Conservation (phyloP, 495 filamentous ascomycete genomes). For the Neurospora intermedia region DNA sequence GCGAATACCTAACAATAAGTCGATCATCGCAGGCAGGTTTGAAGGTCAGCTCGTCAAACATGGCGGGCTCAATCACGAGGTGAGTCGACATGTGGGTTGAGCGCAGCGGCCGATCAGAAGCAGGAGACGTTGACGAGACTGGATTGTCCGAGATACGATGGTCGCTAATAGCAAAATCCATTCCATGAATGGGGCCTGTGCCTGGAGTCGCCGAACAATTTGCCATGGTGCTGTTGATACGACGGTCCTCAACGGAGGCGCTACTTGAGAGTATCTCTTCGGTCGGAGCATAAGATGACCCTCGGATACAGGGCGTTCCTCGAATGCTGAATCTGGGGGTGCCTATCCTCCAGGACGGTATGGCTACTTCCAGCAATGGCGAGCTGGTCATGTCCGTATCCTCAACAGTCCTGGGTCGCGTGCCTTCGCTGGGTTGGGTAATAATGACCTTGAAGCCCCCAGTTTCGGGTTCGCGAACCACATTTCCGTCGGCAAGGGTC, state of each 20-base stretch:
- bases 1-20: slow-evolving; percentile 74
- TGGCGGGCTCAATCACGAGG: slow-evolving; percentile 42
- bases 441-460: slow-evolving; percentile 79
- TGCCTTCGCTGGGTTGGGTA: slow-evolving; percentile 53
- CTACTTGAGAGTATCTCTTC: slow-evolving; percentile 37
- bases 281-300: slow-evolving; percentile 52
- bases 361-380: slow-evolving; percentile 62
- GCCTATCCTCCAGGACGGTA: slow-evolving; percentile 79
- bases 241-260: slow-evolving; percentile 27
- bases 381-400: slow-evolving; percentile 33
- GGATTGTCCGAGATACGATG: not conserved
- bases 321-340: slow-evolving; percentile 69
- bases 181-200: not conserved
- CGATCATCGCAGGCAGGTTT: slow-evolving; percentile 61
- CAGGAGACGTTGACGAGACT: slow-evolving; percentile 8
- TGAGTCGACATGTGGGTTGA: slow-evolving; percentile 35
- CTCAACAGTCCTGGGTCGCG: slow-evolving; percentile 55
- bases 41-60: slow-evolving; percentile 73
- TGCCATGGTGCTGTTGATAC: not conserved
- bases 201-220: not conserved
- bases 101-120: slow-evolving; percentile 18
- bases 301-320: slow-evolving; percentile 71
- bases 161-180: not conserved
- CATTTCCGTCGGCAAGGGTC: slow-evolving; percentile 29
- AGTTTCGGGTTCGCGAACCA: slow-evolving; percentile 43